Percentiles rank a stretch among this genome's conserved stretches.
Evolutionary conservation across 176 grass and related monocot genomes (phyloP).

Genomic region (Carex myosuroides): DNA sequence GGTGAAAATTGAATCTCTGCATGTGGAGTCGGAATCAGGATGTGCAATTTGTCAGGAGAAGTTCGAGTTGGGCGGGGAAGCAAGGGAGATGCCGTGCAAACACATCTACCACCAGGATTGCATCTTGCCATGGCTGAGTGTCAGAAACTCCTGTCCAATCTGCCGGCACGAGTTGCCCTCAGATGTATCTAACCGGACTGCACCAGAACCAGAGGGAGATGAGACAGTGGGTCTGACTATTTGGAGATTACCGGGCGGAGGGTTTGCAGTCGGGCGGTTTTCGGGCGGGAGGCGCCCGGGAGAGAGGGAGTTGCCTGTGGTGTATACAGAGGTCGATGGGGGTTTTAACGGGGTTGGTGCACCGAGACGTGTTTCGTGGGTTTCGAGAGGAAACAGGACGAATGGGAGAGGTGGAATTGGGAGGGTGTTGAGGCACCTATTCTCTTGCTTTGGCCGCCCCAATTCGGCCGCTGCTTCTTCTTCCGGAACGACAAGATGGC

Average conservation of each 20-base stretch:
- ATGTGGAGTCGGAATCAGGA: slow-evolving; percentile 43
- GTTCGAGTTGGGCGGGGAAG: slow-evolving; percentile 61
- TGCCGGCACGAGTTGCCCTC: slow-evolving; percentile 92
- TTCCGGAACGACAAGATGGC: slow-evolving; percentile 7
- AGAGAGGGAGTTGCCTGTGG: slow-evolving; percentile 74
- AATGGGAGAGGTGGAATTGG: slow-evolving; percentile 39
- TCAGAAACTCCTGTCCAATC: slow-evolving; percentile 83
- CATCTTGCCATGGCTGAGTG: slow-evolving; percentile 80
- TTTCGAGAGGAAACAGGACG: slow-evolving; percentile 48
- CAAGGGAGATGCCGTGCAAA: slow-evolving; percentile 76
- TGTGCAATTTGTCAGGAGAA: slow-evolving; percentile 95
- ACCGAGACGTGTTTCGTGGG: slow-evolving; percentile 73
- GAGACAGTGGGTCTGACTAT: slow-evolving; percentile 79
- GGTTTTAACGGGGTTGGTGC: slow-evolving; percentile 55
- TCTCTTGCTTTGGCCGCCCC: slow-evolving; percentile 47
- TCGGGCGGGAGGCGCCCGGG: slow-evolving; percentile 56
- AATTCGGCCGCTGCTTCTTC: slow-evolving; percentile 5
- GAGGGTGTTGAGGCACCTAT: slow-evolving; percentile 35
- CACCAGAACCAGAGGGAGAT: slow-evolving; percentile 21
- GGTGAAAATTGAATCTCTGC: slow-evolving; percentile 34
- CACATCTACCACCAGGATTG: slow-evolving; percentile 97
- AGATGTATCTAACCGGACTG: slow-evolving; percentile 9
- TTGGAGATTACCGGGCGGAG: slow-evolving; percentile 88
- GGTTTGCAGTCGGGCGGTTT: slow-evolving; percentile 80
- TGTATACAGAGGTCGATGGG: slow-evolving; percentile 94